Base-by-base conservation (phyloP, 805 yeast genomes). In the Monosporozyma yasuniensis region DNA sequence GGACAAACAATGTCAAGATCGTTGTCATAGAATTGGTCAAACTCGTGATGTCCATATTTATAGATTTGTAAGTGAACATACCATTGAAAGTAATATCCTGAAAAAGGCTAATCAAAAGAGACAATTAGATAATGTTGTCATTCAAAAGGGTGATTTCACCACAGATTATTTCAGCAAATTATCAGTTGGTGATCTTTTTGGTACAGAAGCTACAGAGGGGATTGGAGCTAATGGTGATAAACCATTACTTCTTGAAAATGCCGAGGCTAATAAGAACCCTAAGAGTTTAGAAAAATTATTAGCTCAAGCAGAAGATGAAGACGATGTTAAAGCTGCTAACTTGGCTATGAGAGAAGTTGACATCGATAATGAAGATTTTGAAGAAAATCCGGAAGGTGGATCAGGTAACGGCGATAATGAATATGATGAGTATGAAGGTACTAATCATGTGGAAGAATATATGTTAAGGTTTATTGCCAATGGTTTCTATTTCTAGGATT, bases 21-120 rank as follows among this genome's bases (percentile, higher is more conserved):
- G 99, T 67, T 93, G 98, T 70, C 99, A 93, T 66, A 84, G 99
- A 73, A 93, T 93, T 65, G 99, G 99, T 6, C 99, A 93, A 67
- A 88, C 95, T 16, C 77, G 99, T 61, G 99, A 93, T 64, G 99
- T 93, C 34, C 99, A 93, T 66, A 93, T 93, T 50, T 93, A 95
- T 71, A 74, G 99, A 53, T 85, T 93, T 67, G 98, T 93, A 23
- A 86, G 96, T 25, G 99, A 93, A 69, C 88, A 79, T 70, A 93
- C 99, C 3, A 93, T 93, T 53, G 99, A 93, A 67, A 87, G 96
- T 23, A 93, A 93, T 68, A 93, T 93, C 56, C 76, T 93, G 68
- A 81, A 81, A 59, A 91, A 91, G 65, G 97, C 98, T 2, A 89
- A 90, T 60, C 98, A 91, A 67, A 91, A 91, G 74, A 76, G 95